A percentile compares a stretch with the other conserved stretches of the same genome.
These are phyloP conservation scores for Xylariaceae sp. DNA, from an alignment of 2,329 filamentous ascomycete species.

Conservation along the genomic window DNA sequence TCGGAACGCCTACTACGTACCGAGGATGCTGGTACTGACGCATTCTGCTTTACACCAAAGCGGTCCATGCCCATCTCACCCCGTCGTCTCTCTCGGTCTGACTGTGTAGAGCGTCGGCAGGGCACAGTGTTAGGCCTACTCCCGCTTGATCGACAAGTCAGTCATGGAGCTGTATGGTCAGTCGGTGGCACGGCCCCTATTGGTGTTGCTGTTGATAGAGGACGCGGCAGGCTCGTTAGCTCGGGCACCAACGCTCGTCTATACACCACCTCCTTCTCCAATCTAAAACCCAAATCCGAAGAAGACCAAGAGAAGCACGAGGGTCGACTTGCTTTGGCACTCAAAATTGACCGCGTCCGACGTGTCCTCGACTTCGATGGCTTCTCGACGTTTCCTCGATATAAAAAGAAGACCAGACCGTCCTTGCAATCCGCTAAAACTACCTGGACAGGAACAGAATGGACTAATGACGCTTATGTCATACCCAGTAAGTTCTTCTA, in stretches of 20 bases:
- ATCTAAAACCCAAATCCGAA: slow-evolving; percentile 50
- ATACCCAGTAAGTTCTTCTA: slow-evolving; percentile 28
- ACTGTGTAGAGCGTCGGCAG: slow-evolving; percentile 36
- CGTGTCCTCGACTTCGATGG: slow-evolving; percentile 67
- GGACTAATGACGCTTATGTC: slow-evolving; percentile 42
- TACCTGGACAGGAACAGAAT: slow-evolving; percentile 52
- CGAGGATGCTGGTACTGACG: slow-evolving; percentile 49
- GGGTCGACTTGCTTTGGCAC: slow-evolving; percentile 76
- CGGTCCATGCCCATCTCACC: slow-evolving; percentile 37
- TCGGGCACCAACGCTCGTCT: slow-evolving; percentile 76
- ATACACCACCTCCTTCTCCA: slow-evolving; percentile 60
- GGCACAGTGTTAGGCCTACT: slow-evolving; percentile 41
- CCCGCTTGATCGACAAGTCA: slow-evolving; percentile 58
- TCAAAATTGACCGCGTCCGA: slow-evolving; percentile 76
- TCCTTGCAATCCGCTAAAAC: slow-evolving; percentile 42
- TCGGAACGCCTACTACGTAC: slow-evolving; percentile 55
- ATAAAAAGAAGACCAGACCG: slow-evolving; percentile 37
- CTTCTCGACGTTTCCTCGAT: slow-evolving; percentile 39
- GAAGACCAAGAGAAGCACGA: slow-evolving; percentile 74
- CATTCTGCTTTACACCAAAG: slow-evolving; percentile 49
- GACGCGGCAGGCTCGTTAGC: slow-evolving; percentile 67
- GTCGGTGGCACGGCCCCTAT: slow-evolving; percentile 71
- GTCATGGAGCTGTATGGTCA: slow-evolving; percentile 75
- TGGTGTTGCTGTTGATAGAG: slow-evolving; percentile 62
- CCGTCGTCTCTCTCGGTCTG: slow-evolving; percentile 39